Base-by-base conservation (phyloP, 208 protist species). In the Crithidia fasciculata region DNA sequence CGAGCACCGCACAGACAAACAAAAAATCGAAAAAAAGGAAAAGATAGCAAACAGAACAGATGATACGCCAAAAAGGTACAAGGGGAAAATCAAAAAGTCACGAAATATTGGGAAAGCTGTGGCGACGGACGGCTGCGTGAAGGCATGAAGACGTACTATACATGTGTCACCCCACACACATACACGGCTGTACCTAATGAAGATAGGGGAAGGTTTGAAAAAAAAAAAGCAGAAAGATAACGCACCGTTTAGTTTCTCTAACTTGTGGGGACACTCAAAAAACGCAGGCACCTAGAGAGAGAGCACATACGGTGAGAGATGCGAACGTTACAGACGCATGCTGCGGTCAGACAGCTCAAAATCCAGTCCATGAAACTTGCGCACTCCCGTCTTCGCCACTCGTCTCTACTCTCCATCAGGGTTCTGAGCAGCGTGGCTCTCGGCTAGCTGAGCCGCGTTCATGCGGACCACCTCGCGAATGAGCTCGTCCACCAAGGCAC, bases 381-480 rank as follows among this genome's bases (percentile, higher is more conserved):
- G 8, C 15, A 67, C 9, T n/a, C 12, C 45, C 45, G 0, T 8
- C 12, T 8, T 13, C 45, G 7, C 45, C 12, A 49, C 45, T 49
- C 45, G 45, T 36, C 13, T 28, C 28, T 74, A 66, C 47, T 37
- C 54, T 43, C 45, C 5, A 15, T 56, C 18, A 3, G 59, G 36
- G 5, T 60, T 16, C 58, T 74, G 56, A 28, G 74, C 57, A 40
- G 68, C 57, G 39, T 66, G 77, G 64, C 76, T 87, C 65, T 85
- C 58, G 2, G 57, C 78, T 53, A 93, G 43, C 58, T 81, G 77
- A 13, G 70, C 49, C 15, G 84, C 69, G 69, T 94, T 93, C 58
- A 87, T 72, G 12, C 76, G 61, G 39, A 96, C 91, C 47, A 92
- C 90, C 69, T 95, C 89, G 3, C 84, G 88, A 76, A 97, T 95